Conservation (phyloP, 345 rosid genomes). For the Punica granatum region DNA sequence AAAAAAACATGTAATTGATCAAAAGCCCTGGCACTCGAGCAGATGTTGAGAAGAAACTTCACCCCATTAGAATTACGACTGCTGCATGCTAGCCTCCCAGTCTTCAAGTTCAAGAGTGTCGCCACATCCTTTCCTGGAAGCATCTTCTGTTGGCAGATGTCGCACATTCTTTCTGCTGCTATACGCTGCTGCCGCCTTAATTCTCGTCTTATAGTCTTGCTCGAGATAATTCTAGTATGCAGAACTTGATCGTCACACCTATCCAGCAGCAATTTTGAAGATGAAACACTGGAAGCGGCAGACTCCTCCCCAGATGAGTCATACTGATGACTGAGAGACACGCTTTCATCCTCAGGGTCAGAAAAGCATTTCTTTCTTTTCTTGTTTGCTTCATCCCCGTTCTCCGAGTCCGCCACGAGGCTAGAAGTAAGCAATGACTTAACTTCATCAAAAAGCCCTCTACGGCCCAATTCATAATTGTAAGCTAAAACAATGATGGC, state of each 20-base stretch:
- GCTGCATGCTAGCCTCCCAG: conserved; percentile 74
- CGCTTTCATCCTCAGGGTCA: conserved; percentile 70
- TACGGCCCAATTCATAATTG: conserved; percentile 63
- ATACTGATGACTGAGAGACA: conserved; percentile 47
- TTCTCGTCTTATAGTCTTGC: conserved; percentile 59
- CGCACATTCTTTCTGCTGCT: conserved; percentile 84
- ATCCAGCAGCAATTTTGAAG: conserved; percentile 44
- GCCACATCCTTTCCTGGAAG: conserved; percentile 84
- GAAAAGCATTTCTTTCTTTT: conserved; percentile 71
- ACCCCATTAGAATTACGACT: conserved; percentile 82
- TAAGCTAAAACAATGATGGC: conserved; percentile 57
- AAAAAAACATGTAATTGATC: background rate
- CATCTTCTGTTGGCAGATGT: conserved; percentile 85
- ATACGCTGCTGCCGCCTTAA: conserved; percentile 70
- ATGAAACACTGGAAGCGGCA: conserved; percentile 29
- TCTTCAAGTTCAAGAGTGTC: conserved; percentile 63
- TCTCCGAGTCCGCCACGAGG: conserved; percentile 26
- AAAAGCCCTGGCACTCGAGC: background rate
- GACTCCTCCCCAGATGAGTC: conserved; percentile 71
- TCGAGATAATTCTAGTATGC: conserved; percentile 44
- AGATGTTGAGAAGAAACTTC: background rate
- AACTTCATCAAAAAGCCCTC: conserved; percentile 48
- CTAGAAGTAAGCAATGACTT: conserved; percentile 46
- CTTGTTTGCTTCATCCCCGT: conserved; percentile 21
- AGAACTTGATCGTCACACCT: conserved; percentile 51